Conservation (phyloP, 2,329 filamentous ascomycete species). For the Orbilia oligospora region DNA sequence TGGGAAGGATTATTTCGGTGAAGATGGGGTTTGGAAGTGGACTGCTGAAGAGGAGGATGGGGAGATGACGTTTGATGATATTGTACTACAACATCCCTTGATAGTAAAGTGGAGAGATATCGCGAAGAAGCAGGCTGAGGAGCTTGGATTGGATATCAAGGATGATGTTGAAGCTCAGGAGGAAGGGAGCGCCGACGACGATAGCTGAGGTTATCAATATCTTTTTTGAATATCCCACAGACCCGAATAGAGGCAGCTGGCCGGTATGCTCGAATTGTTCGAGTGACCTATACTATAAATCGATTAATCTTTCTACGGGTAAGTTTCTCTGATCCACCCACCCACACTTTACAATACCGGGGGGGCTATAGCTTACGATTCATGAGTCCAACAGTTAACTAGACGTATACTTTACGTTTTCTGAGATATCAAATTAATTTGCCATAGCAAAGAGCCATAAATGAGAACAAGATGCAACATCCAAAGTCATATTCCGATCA, state of each 20-base stretch:
- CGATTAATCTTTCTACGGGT: neutral
- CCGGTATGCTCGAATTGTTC: neutral
- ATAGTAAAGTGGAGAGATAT: slow-evolving; percentile 74
- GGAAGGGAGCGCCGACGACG: neutral
- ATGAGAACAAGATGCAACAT: neutral
- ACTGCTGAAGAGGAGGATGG: slow-evolving; percentile 69
- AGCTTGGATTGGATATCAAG: slow-evolving; percentile 67
- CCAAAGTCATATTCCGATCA: neutral
- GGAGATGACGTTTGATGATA: slow-evolving; percentile 73
- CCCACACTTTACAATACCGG: neutral
- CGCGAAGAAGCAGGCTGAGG: slow-evolving; percentile 68
- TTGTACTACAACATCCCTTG: slow-evolving; percentile 78
- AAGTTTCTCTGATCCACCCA: neutral
- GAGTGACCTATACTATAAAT: neutral
- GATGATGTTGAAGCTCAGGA: slow-evolving; percentile 26
- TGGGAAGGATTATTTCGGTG: slow-evolving; percentile 75
- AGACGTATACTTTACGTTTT: neutral
- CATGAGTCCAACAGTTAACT: neutral
- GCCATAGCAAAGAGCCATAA: neutral
- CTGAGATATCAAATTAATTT: neutral
- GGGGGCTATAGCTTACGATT: neutral
- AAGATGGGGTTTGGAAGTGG: slow-evolving; percentile 80
- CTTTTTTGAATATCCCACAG: neutral
- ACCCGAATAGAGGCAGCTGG: neutral
- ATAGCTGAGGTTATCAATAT: slow-evolving; percentile 19